Evolutionary conservation across 1,284 basidiomycete genomes (phyloP), one percentile per base, ranked within the genome.

Genomic region (Ustanciosporium gigantosporum): DNA sequence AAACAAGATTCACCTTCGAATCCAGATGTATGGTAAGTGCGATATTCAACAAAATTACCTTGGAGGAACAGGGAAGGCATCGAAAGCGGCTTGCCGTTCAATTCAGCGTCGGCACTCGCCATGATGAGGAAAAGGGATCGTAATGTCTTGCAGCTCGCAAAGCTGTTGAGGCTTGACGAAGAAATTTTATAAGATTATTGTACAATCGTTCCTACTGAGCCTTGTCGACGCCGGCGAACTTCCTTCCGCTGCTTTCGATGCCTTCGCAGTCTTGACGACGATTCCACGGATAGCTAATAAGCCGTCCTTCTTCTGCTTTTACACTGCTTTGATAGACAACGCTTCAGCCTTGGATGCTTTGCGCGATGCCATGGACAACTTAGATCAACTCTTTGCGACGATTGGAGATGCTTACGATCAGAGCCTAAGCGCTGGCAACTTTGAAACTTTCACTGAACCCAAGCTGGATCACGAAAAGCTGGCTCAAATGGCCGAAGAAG

Each of bases 21-120:
- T 98, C 58, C 94, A 97, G 84, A 98, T 97, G 93, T 94, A 94
- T 75, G 92, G 92, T 96, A 76, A 70, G 91, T 84, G 20, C 17
- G 11, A n/a, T n/a, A 29, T 11, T 11, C 27, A n/a, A 11, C 27
- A 29, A 29, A n/a, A n/a, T n/a, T n/a, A n/a, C n/a, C n/a, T n/a
- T n/a, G n/a, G n/a, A n/a, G n/a, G n/a, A n/a, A n/a, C n/a, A n/a
- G n/a, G n/a, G n/a, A n/a, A n/a, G n/a, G n/a, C n/a, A n/a, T n/a
- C n/a, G n/a, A n/a, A n/a, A n/a, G n/a, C n/a, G n/a, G n/a, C n/a
- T n/a, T n/a, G n/a, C n/a, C n/a, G n/a, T n/a, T 29, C 11, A 9
- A 29, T 9, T 11, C 27, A 29, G 27, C 27, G n/a, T 11, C n/a
- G 11, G 27, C n/a, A 11, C 27, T 29, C 48, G 65, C 66, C 31